Conservation (phyloP, 129 eudicot genomes). For the Pseudognaphalium luteoalbum region DNA sequence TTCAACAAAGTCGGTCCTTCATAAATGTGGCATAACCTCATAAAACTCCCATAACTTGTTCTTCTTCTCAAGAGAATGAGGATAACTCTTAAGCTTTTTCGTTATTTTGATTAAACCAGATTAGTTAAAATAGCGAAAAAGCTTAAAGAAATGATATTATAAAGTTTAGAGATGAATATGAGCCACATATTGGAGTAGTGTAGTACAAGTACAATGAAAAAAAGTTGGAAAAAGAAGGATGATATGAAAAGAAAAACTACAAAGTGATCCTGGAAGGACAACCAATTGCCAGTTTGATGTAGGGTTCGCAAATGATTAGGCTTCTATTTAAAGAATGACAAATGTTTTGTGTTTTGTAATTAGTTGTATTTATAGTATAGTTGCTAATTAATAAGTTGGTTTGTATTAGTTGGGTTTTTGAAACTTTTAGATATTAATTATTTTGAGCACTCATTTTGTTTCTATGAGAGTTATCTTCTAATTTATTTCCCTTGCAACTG, state of each 20-base stretch:
- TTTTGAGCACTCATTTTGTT: background rate
- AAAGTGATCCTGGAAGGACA: constrained; percentile 41
- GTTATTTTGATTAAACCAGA: constrained; percentile 30
- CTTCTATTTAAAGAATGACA: constrained; percentile 26
- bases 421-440: constrained; percentile 18
- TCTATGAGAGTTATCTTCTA: background rate
- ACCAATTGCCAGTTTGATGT: constrained; percentile 55
- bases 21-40: constrained; percentile 14
- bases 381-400: constrained; percentile 22
- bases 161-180: constrained; percentile 19
- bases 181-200: constrained; percentile 44
- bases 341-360: constrained; percentile 19
- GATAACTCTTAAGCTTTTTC: constrained; percentile 32
- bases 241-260: constrained; percentile 32
- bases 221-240: constrained; percentile 31
- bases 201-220: constrained; percentile 39
- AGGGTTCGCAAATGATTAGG: constrained; percentile 46
- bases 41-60: background rate
- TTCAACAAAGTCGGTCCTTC: background rate
- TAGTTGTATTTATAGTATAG: constrained; percentile 30
- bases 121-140: constrained; percentile 38
- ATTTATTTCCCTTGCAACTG: background rate
- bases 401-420: constrained; percentile 30
- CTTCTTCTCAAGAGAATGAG: background rate
- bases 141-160: constrained; percentile 17